Conservation (phyloP, 352 stramenopile species). For the Globisporangium acanthophoron region DNA sequence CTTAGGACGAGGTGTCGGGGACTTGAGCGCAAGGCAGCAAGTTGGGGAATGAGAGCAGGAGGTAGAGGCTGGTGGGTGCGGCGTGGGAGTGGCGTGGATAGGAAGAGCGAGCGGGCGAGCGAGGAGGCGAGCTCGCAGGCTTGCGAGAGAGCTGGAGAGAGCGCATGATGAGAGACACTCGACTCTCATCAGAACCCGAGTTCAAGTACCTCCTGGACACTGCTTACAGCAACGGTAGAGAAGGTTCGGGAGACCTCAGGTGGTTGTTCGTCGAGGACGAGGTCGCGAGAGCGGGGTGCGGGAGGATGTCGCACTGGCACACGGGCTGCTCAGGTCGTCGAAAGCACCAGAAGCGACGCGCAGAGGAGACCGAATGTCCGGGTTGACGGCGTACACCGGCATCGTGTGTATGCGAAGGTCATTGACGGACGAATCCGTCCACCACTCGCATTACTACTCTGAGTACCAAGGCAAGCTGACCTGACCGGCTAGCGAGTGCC, state of each 20-base stretch:
- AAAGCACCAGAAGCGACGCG: neutral
- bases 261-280: neutral
- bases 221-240: neutral
- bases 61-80: neutral
- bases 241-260: neutral
- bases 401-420: neutral
- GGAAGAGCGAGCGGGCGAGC: neutral
- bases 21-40: conserved; percentile 11
- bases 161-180: neutral
- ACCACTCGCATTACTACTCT: too few species aligned
- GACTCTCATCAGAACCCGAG: neutral
- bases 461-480: too few species aligned
- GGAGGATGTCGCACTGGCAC: neutral
- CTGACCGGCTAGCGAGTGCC: too few species aligned
- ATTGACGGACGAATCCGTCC: neutral
- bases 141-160: neutral
- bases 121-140: too few species aligned
- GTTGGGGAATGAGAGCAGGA: conserved; percentile 7
- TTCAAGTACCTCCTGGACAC: too few species aligned
- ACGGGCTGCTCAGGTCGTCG: neutral
- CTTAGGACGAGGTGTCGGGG: neutral
- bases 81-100: neutral
- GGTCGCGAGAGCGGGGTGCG: too few species aligned
- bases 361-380: too few species aligned
- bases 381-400: too few species aligned